phyloP scores from a whole-genome alignment of 352 stramenopile genomes.

The Globisporangium barbulae region DNA sequence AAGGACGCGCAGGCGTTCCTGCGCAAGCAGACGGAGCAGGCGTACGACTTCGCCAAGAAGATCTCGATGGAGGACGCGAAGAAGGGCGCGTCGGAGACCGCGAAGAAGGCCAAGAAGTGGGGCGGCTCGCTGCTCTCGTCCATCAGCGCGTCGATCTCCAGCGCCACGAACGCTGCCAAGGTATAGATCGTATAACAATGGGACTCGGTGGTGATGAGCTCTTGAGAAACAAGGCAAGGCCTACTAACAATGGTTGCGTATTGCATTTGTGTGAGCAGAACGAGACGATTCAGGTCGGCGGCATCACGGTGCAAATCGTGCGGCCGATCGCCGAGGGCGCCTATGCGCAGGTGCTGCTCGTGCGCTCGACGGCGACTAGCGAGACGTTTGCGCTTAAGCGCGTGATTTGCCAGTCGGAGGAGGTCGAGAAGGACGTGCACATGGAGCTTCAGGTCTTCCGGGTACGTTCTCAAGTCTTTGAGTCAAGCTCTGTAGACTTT shows the following conservation, averaged over 20 bases:
- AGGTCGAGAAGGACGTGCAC: constrained; percentile 72
- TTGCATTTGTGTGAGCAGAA: constrained; percentile 23
- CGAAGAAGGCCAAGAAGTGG: constrained; percentile 89
- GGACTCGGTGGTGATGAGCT: neutral
- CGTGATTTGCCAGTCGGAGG: constrained; percentile 77
- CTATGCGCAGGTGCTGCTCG: constrained; percentile 81
- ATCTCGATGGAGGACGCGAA: constrained; percentile 86
- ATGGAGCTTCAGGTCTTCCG: constrained; percentile 76
- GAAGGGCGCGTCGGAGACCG: constrained; percentile 73
- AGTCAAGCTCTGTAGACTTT: neutral
- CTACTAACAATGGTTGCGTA: neutral
- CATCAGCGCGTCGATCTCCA: constrained; percentile 75
- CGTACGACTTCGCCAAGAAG: constrained; percentile 87
- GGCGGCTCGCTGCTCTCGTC: constrained; percentile 75
- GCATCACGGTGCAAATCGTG: constrained; percentile 63
- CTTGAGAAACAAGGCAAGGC: neutral
- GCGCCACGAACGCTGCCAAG: constrained; percentile 53
- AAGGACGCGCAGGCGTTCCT: constrained; percentile 65
- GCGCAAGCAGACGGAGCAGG: constrained; percentile 81
- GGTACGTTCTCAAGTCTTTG: constrained; percentile 24
- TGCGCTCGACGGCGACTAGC: constrained; percentile 57
- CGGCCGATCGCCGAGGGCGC: constrained; percentile 68
- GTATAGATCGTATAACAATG: constrained; percentile 18
- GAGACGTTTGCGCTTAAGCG: constrained; percentile 83
- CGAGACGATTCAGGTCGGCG: constrained; percentile 76